These are phyloP conservation scores for Fragilaria crotonensis DNA, from an alignment of 108 stramenopile species.

Conservation along the genomic window DNA sequence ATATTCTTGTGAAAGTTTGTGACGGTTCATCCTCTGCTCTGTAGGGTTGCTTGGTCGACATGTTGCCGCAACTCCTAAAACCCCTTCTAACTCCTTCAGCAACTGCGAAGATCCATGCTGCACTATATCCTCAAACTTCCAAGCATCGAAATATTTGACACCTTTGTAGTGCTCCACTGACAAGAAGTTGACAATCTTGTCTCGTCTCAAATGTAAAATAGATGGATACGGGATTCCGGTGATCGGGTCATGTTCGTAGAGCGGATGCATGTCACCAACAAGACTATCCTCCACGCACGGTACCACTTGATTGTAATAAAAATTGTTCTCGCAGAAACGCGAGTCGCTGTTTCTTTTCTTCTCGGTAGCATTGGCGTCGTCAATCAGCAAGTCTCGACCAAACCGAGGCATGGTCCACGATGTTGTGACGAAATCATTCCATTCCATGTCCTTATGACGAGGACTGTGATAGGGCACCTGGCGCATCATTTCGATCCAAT, in stretches of 20 bases:
- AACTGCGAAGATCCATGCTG: slow-evolving; percentile 60
- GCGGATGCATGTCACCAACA: slow-evolving; percentile 72
- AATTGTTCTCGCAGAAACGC: slow-evolving; percentile 67
- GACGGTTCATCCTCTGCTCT: slow-evolving; percentile 48
- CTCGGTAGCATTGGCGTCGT: slow-evolving; percentile 5
- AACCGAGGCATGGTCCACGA: slow-evolving; percentile 74
- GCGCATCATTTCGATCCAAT: slow-evolving; percentile 77
- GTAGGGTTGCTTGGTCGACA: slow-evolving; percentile 49
- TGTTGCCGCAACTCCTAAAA: slow-evolving; percentile 60
- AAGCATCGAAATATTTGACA: slow-evolving; percentile 61
- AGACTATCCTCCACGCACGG: slow-evolving; percentile 46
- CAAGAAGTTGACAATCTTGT: slow-evolving; percentile 82
- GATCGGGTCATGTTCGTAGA: slow-evolving; percentile 82
- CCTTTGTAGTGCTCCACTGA: slow-evolving; percentile 46
- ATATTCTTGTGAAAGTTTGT: slow-evolving; percentile 45
- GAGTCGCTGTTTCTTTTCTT: no score
- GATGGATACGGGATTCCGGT: slow-evolving; percentile 67
- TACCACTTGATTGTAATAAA: slow-evolving; percentile 68
- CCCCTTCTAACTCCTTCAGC: slow-evolving; percentile 43
- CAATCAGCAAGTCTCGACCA: slow-evolving; percentile 42
- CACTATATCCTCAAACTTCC: slow-evolving; percentile 68
- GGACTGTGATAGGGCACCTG: slow-evolving; percentile 55
- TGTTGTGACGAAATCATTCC: slow-evolving; percentile 70
- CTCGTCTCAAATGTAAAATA: slow-evolving; percentile 74
- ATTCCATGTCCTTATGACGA: slow-evolving; percentile 36